Percentiles rank a stretch among this genome's conserved stretches.
phyloP scores from a whole-genome alignment of 2,329 filamentous ascomycete genomes.

The Lasiodiplodia sp. region DNA sequence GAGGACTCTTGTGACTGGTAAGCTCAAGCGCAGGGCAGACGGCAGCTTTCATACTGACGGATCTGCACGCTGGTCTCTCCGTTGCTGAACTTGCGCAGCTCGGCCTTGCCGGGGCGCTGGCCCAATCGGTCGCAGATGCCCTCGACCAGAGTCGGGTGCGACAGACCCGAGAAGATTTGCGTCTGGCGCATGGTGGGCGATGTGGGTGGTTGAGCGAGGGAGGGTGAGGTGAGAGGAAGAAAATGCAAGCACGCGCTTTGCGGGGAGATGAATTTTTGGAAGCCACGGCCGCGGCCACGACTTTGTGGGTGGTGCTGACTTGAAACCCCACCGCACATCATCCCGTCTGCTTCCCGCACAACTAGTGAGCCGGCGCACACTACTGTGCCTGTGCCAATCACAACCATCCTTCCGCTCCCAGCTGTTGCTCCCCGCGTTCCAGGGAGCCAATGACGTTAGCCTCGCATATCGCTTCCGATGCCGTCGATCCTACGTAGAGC shows the following conservation, averaged over 20 bases:
- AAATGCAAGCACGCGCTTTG: constrained; percentile 1
- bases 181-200: constrained; percentile 64
- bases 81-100: constrained; percentile 72
- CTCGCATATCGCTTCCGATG: not conserved
- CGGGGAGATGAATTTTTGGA: constrained; percentile 27
- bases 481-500: constrained; percentile 1
- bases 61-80: constrained; percentile 75
- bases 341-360: not conserved
- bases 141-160: constrained; percentile 69
- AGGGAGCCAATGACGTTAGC: not conserved
- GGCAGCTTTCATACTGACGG: constrained; percentile 49
- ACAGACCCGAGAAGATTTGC: constrained; percentile 72
- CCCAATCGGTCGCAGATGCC: constrained; percentile 72
- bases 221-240: constrained; percentile 4
- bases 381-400: not conserved
- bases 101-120: constrained; percentile 64
- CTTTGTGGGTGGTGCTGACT: not conserved
- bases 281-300: constrained; percentile 17
- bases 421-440: not conserved
- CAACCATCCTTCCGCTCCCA: no score
- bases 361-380: not conserved
- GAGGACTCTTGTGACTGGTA: constrained; percentile 56
- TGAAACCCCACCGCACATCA: not conserved
- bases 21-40: constrained; percentile 24
- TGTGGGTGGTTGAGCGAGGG: constrained; percentile 1